A percentile compares a stretch with the other conserved stretches of the same genome.
phyloP scores from a whole-genome alignment of 2,329 filamentous ascomycete genomes.

The Microsporum ferrugineum region DNA sequence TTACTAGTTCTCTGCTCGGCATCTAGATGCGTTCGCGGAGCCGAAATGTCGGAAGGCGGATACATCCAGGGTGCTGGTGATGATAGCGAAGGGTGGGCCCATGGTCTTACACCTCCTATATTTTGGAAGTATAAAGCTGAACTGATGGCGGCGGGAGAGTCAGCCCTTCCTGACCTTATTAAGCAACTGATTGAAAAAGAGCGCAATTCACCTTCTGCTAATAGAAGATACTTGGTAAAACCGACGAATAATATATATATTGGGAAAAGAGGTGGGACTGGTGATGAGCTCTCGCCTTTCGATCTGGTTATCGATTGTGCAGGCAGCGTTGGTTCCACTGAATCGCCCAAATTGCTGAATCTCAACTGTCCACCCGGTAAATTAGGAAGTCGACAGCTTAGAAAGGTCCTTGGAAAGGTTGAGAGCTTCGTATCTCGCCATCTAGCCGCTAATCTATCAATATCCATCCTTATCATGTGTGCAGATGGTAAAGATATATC shows the following conservation, averaged over 20 bases:
- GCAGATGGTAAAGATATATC: constrained; percentile 69
- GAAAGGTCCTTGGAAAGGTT: constrained; percentile 55
- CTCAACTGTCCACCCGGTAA: constrained; percentile 63
- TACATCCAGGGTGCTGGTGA: constrained; percentile 95
- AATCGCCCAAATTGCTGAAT: constrained; percentile 32
- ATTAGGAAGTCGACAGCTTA: constrained; percentile 69
- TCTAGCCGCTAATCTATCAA: constrained; percentile 22
- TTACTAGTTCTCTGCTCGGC: constrained; percentile 78
- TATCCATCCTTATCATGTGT: constrained; percentile 52
- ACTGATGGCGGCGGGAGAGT: constrained; percentile 55
- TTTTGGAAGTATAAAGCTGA: constrained; percentile 63
- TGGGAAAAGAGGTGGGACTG: constrained; percentile 18
- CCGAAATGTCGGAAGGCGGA: constrained; percentile 56
- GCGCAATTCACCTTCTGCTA: constrained; percentile 13
- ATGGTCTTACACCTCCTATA: constrained; percentile 60
- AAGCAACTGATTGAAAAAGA: constrained; percentile 29
- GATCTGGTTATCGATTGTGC: constrained; percentile 34
- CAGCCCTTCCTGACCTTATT: constrained; percentile 47
- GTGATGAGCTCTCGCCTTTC: constrained; percentile 34
- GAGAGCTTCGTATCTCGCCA: constrained; percentile 42
- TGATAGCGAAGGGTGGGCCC: constrained; percentile 87
- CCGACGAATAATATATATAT: constrained; percentile 30
- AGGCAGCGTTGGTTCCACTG: constrained; percentile 22
- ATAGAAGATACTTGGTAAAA: constrained; percentile 24
- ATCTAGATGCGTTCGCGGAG: constrained; percentile 57